Conservation (phyloP, 495 filamentous ascomycete genomes). For the Echria macrotheca region DNA sequence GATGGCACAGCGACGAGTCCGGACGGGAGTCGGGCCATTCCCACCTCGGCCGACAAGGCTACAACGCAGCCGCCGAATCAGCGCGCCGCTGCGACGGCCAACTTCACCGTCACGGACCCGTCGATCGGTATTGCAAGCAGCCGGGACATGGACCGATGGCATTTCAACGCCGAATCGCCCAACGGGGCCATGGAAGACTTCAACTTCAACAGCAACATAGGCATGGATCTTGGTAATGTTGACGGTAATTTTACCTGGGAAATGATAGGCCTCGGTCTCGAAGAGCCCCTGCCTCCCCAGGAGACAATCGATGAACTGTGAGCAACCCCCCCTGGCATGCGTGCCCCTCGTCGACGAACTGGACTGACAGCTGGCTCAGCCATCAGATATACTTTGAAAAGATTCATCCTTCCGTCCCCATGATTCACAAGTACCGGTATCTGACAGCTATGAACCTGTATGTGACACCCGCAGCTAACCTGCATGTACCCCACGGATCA, state of each 20-base stretch:
- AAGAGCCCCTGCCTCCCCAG: constrained; percentile 82
- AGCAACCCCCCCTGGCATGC: constrained; percentile 20
- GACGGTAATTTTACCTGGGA: constrained; percentile 67
- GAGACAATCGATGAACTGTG: constrained; percentile 91
- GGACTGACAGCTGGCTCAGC: no score
- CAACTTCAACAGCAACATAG: constrained; percentile 44
- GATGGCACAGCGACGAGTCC: constrained; percentile 38
- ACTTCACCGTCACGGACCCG: constrained; percentile 43
- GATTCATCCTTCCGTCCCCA: constrained; percentile 75
- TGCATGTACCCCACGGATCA: background rate
- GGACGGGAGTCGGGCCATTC: constrained; percentile 28
- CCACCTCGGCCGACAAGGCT: constrained; percentile 27
- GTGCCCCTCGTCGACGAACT: background rate
- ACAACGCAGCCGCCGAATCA: constrained; percentile 25
- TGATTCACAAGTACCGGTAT: constrained; percentile 85
- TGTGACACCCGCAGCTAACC: constrained; percentile 12
- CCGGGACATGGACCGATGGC: constrained; percentile 47
- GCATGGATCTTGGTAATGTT: constrained; percentile 39
- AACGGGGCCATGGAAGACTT: constrained; percentile 44
- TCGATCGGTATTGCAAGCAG: constrained; percentile 38
- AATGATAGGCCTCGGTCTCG: constrained; percentile 87
- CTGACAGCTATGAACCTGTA: constrained; percentile 75
- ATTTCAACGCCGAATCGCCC: constrained; percentile 47
- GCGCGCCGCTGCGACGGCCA: constrained; percentile 30
- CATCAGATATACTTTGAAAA: constrained; percentile 87